phyloP scores from a whole-genome alignment of 2,329 filamentous ascomycete species.

The Cladophialophora carrionii region DNA sequence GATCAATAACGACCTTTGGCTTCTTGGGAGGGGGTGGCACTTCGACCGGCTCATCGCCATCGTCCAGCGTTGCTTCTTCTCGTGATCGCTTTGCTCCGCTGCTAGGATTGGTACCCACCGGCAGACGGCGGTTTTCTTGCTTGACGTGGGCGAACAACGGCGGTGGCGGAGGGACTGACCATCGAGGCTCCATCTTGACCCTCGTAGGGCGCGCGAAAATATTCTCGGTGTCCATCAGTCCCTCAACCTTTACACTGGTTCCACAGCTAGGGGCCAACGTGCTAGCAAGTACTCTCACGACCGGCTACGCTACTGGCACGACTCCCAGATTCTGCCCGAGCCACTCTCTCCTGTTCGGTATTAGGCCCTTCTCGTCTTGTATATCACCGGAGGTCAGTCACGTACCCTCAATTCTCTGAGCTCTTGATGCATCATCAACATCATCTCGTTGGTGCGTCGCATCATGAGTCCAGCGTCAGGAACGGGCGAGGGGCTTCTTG shows the following conservation, averaged over 20 bases:
- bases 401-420: slow-evolving; percentile 2
- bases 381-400: background rate
- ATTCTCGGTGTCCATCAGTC: background rate
- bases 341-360: slow-evolving; percentile 10
- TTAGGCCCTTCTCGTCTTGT: background rate
- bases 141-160: background rate
- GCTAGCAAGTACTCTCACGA: background rate
- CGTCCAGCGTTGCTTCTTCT: slow-evolving; percentile 9
- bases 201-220: background rate
- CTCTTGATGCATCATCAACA: background rate
- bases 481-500: slow-evolving; percentile 22
- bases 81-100: background rate
- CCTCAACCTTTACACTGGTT: background rate
- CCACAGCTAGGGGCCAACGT: background rate
- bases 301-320: background rate
- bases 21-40: slow-evolving; percentile 9
- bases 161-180: background rate
- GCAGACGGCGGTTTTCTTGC: background rate
- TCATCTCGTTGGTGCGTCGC: slow-evolving; percentile 3
- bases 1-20: slow-evolving; percentile 18
- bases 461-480: slow-evolving; percentile 14
- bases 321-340: background rate
- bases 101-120: background rate
- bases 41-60: slow-evolving; percentile 22
- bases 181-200: slow-evolving; percentile 1